Evolutionary conservation across 495 filamentous ascomycete species (phyloP).

Genomic region (Xylaria acuta): DNA sequence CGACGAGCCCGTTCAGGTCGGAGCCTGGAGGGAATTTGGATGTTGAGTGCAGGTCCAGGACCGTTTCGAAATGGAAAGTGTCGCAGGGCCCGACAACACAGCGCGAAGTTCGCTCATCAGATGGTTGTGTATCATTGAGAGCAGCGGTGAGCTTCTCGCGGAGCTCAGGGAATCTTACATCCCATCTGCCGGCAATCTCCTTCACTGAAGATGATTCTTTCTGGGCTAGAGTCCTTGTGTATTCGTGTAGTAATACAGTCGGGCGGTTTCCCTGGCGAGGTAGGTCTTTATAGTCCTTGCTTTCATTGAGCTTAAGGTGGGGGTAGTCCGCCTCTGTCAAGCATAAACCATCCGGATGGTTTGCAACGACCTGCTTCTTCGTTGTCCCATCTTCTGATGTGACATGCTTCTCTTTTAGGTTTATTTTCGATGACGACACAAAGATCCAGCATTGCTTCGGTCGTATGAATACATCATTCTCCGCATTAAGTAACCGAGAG

Average conservation of each 20-base stretch:
- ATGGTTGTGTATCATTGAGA: conserved; percentile 38
- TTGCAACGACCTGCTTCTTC: conserved; percentile 40
- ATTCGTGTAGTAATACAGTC: conserved; percentile 54
- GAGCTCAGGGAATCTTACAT: conserved; percentile 51
- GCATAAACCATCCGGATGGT: conserved; percentile 42
- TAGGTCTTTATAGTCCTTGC: conserved; percentile 45
- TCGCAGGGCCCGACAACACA: conserved; percentile 51
- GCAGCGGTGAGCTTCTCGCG: conserved; percentile 47
- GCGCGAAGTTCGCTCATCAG: conserved; percentile 41
- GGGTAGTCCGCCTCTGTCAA: conserved; percentile 52
- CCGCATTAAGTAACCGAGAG: conserved; percentile 49
- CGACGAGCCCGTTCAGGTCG: conserved; percentile 55
- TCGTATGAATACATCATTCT: conserved; percentile 47
- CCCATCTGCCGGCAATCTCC: conserved; percentile 50
- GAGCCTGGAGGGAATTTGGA: conserved; percentile 54
- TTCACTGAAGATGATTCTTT: conserved; percentile 50
- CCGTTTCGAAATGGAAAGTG: conserved; percentile 59
- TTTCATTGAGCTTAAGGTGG: conserved; percentile 52
- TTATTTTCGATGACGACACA: conserved; percentile 49
- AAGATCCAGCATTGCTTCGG: conserved; percentile 56
- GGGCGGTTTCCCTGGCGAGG: conserved; percentile 38
- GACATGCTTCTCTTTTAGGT: conserved; percentile 42
- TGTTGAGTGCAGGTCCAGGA: conserved; percentile 52
- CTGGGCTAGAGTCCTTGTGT: conserved; percentile 50
- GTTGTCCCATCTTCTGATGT: conserved; percentile 37